Base-by-base conservation (phyloP, 352 stramenopile genomes). In the Globisporangium echinulatum region DNA sequence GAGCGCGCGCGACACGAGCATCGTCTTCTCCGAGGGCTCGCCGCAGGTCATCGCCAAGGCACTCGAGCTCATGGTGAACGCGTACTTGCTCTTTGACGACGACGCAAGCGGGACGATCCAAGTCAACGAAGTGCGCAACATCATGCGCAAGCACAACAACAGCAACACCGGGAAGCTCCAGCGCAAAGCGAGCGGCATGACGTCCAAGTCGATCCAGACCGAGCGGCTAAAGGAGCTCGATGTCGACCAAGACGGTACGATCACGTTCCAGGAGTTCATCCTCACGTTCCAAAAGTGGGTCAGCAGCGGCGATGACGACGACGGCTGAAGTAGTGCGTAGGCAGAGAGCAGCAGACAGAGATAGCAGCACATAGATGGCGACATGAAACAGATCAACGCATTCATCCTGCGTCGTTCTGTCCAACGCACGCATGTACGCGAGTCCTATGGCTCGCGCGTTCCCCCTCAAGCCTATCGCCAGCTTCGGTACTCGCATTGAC, bases 181-280 rank as follows among this genome's bases (percentile, higher is more conserved):
- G 50, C 73, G 80, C 42, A 76, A 83, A 53, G 55, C 70, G 17
- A 91, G 77, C 58, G 68, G 76, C 17, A 67, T 83, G 40, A 82
- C 79, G 39, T 85, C 80, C 10, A 78, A 85, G 51, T 62, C 70
- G 42, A 88, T 87, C 49, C 78, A 72, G 10, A 61, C 77, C 36
- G 83, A 93, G 62, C 78, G 87, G 61, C 92, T 90, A 79, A 88
- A 94, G 59, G 87, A 96, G 60, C 71, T 96, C 51, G 87, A 96
- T 59, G 72, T 88, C 52, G 82, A 96, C 62, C 67, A 86, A n/a
- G 84, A 96, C 49, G 87, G 87, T 53, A 92, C 77, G 8, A 94
- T 96, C 70, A 95, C 86, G 19, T 96, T 94, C 59, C 82, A 94
- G 61, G 87, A 96, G 60, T 96, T 96, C 50, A 73, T 96, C 38